These are phyloP conservation scores for Leccinum pellstonianum DNA, from an alignment of 768 basidiomycete genomes.

Conservation along the genomic window DNA sequence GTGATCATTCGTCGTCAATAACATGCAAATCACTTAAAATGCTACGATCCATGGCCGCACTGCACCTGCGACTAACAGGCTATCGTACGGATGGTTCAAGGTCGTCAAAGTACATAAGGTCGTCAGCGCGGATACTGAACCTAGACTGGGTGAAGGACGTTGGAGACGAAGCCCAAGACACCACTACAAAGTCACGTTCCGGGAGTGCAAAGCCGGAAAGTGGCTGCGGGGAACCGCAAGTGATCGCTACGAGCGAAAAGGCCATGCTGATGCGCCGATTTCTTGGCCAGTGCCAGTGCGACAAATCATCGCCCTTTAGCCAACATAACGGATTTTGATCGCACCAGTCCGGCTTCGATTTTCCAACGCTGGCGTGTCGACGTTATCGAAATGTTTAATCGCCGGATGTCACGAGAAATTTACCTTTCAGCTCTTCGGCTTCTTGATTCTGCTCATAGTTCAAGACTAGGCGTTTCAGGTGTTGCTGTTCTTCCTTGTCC, in stretches of 20 bases:
- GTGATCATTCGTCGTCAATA: conserved; percentile 3
- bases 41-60: conserved; percentile 12
- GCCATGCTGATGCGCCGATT: conserved; percentile 20
- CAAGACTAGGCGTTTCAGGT: conserved; percentile 91
- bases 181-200: conserved; percentile 16
- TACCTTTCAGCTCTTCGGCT: conserved; percentile 78
- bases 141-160: conserved; percentile 13
- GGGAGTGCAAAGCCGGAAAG: conserved; percentile 20
- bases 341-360: conserved; percentile 62
- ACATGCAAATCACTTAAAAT: conserved; percentile 7
- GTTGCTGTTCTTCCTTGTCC: conserved; percentile 95
- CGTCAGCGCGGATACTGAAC: conserved; percentile 21
- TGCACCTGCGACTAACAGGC: conserved; percentile 8
- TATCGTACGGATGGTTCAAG: conserved; percentile 9
- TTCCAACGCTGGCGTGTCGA: conserved; percentile 53
- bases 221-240: conserved; percentile 20
- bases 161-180: conserved; percentile 13
- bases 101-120: conserved; percentile 30
- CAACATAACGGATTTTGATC: conserved; percentile 77
- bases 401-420: neutral
- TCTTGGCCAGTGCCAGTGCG: conserved; percentile 16
- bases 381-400: conserved; percentile 1
- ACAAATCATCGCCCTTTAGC: conserved; percentile 39
- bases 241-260: conserved; percentile 24
- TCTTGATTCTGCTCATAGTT: conserved; percentile 90